phyloP scores from a whole-genome alignment of 2,329 filamentous ascomycete species.

The Coleophoma eucalyptorum region DNA sequence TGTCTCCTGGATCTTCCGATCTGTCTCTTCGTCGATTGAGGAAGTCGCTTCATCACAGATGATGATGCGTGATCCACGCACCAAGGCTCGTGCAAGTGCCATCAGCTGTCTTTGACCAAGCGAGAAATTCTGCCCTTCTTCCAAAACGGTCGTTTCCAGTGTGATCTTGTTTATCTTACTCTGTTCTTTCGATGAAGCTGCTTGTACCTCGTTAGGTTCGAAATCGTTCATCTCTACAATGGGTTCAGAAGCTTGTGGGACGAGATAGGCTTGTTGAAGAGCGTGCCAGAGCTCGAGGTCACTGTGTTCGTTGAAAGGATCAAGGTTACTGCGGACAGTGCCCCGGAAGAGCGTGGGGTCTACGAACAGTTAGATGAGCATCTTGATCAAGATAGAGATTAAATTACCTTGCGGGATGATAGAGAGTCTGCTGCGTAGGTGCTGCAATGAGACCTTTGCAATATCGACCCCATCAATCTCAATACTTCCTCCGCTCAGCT shows the following conservation, averaged over 20 bases:
- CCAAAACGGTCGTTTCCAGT: constrained; percentile 81
- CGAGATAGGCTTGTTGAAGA: constrained; percentile 71
- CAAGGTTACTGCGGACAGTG: constrained; percentile 74
- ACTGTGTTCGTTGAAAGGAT: constrained; percentile 75
- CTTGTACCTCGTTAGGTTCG: constrained; percentile 57
- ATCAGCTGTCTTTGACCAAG: constrained; percentile 93
- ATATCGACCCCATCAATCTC: constrained; percentile 67
- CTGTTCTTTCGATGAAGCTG: background rate
- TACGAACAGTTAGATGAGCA: background rate
- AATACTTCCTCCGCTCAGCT: constrained; percentile 59
- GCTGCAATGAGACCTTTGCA: constrained; percentile 67
- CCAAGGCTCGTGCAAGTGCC: constrained; percentile 86
- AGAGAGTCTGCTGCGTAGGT: constrained; percentile 70
- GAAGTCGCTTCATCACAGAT: constrained; percentile 96
- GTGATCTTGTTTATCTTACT: background rate
- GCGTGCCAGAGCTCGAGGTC: constrained; percentile 77
- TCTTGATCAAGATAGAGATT: background rate
- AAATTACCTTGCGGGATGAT: constrained; percentile 66
- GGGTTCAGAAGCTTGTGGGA: constrained; percentile 40
- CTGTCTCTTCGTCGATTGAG: constrained; percentile 92
- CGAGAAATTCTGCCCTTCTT: constrained; percentile 94
- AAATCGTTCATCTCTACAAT: constrained; percentile 18
- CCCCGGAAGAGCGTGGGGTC: constrained; percentile 81
- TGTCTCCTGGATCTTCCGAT: constrained; percentile 89
- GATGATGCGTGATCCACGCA: constrained; percentile 85